Base-by-base conservation (phyloP, 1,139 yeast species). In the Sugiyamaella paludigena region DNA sequence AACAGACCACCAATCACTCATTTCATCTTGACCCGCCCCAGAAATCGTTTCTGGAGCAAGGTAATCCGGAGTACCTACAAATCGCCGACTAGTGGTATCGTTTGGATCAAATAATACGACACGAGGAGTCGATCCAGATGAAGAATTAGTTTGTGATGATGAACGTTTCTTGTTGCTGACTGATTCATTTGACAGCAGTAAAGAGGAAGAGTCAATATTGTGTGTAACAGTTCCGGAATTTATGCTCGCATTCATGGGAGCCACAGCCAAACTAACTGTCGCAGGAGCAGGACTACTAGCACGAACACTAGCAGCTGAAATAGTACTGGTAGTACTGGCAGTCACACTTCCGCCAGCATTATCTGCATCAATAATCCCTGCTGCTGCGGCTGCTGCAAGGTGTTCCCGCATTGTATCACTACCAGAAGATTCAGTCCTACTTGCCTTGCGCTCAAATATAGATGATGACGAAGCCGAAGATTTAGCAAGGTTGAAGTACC, bases 1-100 rank as follows among this genome's bases (percentile, higher is more conserved):
- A 40, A 91, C 79, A 1, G 98, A 87, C 98, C 98, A 94, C 98
- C 98, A 94, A 72, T 94, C 99, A 34, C 95, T 83, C 39, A 84
- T 79, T 58, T 84, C 92, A 55, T 84, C 88, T 65, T 92, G 97
- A 0, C 88, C 87, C 6, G 77, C 75, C 30, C 98, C 98, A 42
- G 79, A 74, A 55, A 94, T 88, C 0, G 97, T 91, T 64, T 94
- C 99, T 0, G 99, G 99, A 0, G 99, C 95, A 36, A 94, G 76
- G 66, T 94, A 94, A 64, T 94, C 99, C 0, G 99, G 98, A 0
- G 99, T 94, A 0, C 99, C 99, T 33, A 89, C 96, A 62, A 92
- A 91, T 56, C 78, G 80, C 48, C 77, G 75, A 26, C 59, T 47
- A 19, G 57, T 43, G 30, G 55, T 55, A n/a, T 45, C 58, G 4